Evolutionary conservation across 148 eudicot genomes (phyloP), one percentile per base, ranked within the genome.

Genomic region (Rhododendron simsii): DNA sequence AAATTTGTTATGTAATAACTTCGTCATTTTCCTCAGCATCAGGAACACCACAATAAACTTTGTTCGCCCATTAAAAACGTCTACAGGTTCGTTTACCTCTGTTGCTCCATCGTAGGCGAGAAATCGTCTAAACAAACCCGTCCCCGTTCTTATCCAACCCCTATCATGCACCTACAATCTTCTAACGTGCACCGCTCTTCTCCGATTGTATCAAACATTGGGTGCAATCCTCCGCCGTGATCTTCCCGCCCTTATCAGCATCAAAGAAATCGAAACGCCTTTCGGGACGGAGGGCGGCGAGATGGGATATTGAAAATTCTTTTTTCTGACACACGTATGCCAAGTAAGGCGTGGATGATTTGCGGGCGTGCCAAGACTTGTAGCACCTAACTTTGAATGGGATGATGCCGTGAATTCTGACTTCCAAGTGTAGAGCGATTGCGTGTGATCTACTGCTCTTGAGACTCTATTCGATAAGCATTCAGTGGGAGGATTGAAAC

Each of bases 81-180:
- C 53, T 11, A 50, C 53, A 33, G 53, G 12, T 50, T 50, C 53
- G 53, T 50, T 88, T 87, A 86, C 81, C 84, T 89, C 86, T 89
- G 88, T 30, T 75, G 88, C 26, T 89, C 93, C 98, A 96, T 96
- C 98, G 94, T 96, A 57, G 86, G 92, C 13, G 86, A 47, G 63
- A 96, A 96, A 84, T 96, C 98, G 83, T 94, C 91, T 73, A 94
- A 93, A 83, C 98, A 94, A 92, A 91, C 3, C 98, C 98, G 50
- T 96, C 94, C 1, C 91, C 89, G 69, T 92, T 92, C 13, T 50
- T 89, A 83, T 94, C 95, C 23, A 94, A 95, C 23, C 93, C 85
- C 88, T 50, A 96, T 93, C 98, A 96, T 96, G 48, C 92, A 88
- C 85, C 88, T 83, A 79, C 98, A 96, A 0, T 96, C 98, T 26